These are phyloP conservation scores for Haberlea rhodopensis DNA, from an alignment of 257 asterid species.

Conservation along the genomic window DNA sequence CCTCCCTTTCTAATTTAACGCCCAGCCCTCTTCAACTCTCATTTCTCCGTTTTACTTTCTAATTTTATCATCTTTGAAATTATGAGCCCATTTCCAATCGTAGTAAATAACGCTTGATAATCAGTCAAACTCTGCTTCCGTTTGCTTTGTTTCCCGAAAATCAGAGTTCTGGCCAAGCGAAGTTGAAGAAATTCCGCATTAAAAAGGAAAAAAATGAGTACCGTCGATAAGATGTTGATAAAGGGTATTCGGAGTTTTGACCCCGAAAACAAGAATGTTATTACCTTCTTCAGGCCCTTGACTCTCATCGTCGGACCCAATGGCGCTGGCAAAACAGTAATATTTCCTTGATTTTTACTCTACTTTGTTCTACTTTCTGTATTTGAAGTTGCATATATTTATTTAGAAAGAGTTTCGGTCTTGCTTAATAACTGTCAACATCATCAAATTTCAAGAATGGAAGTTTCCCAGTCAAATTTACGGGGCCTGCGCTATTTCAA, in stretches of 20 bases:
- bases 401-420: too few species aligned
- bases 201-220: slow-evolving; percentile 50
- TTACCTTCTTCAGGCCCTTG: slow-evolving; percentile 85
- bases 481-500: too few species aligned
- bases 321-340: slow-evolving; percentile 98
- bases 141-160: not conserved
- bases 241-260: slow-evolving; percentile 99
- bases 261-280: slow-evolving; percentile 94
- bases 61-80: too few species aligned
- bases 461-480: too few species aligned
- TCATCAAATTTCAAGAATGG: too few species aligned
- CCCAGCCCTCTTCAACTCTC: too few species aligned
- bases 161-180: slow-evolving; percentile 22
- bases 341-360: not conserved
- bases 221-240: slow-evolving; percentile 93
- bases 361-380: not conserved
- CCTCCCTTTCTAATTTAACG: too few species aligned
- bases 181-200: slow-evolving; percentile 4
- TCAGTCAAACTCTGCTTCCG: slow-evolving; percentile 1
- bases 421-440: too few species aligned
- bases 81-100: too few species aligned
- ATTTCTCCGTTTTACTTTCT: too few species aligned
- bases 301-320: slow-evolving; percentile 96
- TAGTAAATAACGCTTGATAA: slow-evolving; percentile 6
- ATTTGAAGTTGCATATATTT: not conserved